Evolutionary conservation across 2,329 filamentous ascomycete genomes (phyloP), one percentile per base, ranked within the genome.

Genomic region (Pseudocercospora pini-densiflorae): DNA sequence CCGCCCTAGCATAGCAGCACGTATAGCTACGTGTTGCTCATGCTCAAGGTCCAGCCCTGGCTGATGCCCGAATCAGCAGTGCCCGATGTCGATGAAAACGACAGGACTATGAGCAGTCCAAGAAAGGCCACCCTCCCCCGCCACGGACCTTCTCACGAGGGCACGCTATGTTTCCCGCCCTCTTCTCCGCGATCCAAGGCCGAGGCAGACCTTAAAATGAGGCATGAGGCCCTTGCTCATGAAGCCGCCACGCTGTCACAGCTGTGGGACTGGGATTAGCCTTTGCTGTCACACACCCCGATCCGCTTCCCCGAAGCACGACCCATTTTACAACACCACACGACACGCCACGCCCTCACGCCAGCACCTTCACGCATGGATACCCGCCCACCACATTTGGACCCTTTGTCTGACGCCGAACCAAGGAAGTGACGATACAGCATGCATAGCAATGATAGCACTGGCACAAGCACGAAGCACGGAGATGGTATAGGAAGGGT

Each of bases 351-450:
- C 59, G 59, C 59, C 24, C 57, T 43, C 21, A 27, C 57, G 24
- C 57, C 16, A 43, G 33, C 31, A 47, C 59, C 14, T 47, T 23
- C 58, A 47, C 58, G 59, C 59, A 61, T 61, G 40, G 59, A 61
- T 61, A 61, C 59, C 45, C 59, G 45, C 59, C 58, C 36, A 60
- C 43, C 55, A 58, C 55, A 58, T 24, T 49, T 61, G 59, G 59
- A 61, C 59, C 59, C 59, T 53, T 61, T 51, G 59, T 61, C 59
- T 61, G 59, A 61, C 59, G 47, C 59, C 45, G 45, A 43, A 27
- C 5, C 43, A 31, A 61, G 29, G 59, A 61, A 61, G 59, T 33
- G 59, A 61, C 21, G 40, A 61, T 59, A 61, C 29, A 36, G 45
- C 45, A 49, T 61, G 40, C 59, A 61, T 61, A 61, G 40, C 59